Conservation (phyloP, 2,329 filamentous ascomycete genomes). For the Pseudogymnoascus sp. region DNA sequence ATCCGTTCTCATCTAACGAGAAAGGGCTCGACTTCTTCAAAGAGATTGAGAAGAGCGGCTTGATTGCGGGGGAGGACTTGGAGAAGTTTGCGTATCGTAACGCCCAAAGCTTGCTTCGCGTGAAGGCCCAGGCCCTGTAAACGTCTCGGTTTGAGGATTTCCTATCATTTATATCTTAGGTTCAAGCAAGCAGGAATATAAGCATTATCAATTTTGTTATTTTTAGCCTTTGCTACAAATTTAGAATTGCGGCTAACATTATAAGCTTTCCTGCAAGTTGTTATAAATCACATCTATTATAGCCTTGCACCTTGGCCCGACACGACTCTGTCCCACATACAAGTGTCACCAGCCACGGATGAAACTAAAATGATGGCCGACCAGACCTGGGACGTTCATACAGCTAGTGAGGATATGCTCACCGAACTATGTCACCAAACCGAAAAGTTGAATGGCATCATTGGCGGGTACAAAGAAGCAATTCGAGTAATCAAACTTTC, state of each 20-base stretch:
- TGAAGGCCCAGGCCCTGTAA: conserved; percentile 23
- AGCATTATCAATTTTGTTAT: background rate
- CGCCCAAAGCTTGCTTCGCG: conserved; percentile 39
- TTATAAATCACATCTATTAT: background rate
- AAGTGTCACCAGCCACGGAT: too few species aligned
- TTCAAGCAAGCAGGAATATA: background rate
- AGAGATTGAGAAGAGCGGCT: conserved; percentile 41
- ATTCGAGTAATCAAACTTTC: conserved; percentile 14
- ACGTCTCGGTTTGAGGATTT: background rate
- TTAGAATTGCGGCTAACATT: background rate
- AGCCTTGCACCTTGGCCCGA: too few species aligned
- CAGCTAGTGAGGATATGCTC: conserved; percentile 15
- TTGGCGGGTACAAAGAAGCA: conserved; percentile 10
- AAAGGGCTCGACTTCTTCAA: conserved; percentile 41
- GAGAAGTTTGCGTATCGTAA: conserved; percentile 44
- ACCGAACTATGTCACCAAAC: conserved; percentile 12
- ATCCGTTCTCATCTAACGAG: conserved; percentile 46
- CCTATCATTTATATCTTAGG: background rate
- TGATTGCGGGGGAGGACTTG: conserved; percentile 43
- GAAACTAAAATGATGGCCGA: background rate
- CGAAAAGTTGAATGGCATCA: conserved; percentile 10
- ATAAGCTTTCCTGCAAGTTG: background rate
- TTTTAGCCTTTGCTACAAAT: background rate
- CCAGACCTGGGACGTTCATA: conserved; percentile 9
- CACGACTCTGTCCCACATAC: too few species aligned